Evolutionary conservation across 192 early-diverging fungal species (phyloP), one percentile per base, ranked within the genome.

Genomic region (Backusella circina): DNA sequence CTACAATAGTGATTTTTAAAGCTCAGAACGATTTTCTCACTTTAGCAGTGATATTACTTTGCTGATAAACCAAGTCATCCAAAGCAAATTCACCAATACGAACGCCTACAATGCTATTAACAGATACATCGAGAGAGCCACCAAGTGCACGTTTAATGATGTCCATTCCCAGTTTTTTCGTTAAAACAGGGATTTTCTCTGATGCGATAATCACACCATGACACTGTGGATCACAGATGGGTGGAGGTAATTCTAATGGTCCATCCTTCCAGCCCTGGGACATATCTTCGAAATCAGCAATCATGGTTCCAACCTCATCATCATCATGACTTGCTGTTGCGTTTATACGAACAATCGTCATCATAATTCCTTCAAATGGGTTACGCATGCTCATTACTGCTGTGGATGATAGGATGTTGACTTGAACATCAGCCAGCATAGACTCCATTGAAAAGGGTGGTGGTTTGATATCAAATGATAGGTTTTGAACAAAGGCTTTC

Each of bases 61-160:
- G 77, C 16, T 71, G 38, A 81, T 85, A 87, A n/a, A 77, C 71
- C 16, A 87, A 32, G 13, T 61, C 78, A 70, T 80, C 72, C 72
- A 86, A 74, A 23, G 64, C 31, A 72, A 87, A 80, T 5, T 69
- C 71, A 1, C 82, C 86, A 21, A 87, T 75, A 32, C 67, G 73
- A 2, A 84, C 79, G 16, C 78, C 77, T 38, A 85, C 83, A 51
- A 77, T 72, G 69, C 86, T 86, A 36, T 81, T 61, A 0, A 87
- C 81, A 79, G 82, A 79, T 3, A 87, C 79, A 30, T 81, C 81
- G 15, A 87, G 69, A 1, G 79, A 66, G 21, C 84, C 84, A 2
- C 84, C 84, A 10, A 87, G 66, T 0, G 86, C 86, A 71, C 78
- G 82, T 65, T 70, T 81, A 76, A 87, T 70, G 0, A 81, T 83